phyloP scores from a whole-genome alignment of 345 rosid genomes.

The Cardamine resedifolia region DNA sequence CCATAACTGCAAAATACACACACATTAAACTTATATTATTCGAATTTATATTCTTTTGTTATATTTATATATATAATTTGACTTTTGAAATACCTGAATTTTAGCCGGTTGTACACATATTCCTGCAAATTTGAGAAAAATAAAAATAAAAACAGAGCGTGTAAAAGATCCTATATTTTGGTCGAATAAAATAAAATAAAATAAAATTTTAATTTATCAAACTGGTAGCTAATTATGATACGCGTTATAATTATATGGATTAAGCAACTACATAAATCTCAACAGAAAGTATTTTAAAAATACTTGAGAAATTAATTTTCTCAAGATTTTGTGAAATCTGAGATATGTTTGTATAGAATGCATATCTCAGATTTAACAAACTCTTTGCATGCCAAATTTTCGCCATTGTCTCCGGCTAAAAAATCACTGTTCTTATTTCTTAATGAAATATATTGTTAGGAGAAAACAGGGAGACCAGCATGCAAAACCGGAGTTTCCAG shows the following conservation, averaged over 20 bases:
- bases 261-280: neutral
- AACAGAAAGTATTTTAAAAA: neutral
- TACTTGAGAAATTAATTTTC: neutral
- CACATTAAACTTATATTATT: neutral
- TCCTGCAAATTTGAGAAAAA: constrained; percentile 46
- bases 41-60: neutral
- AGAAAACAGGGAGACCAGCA: constrained; percentile 9
- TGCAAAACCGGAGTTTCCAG: constrained; percentile 11
- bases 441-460: constrained; percentile 3
- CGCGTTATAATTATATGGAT: neutral
- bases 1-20: constrained; percentile 62
- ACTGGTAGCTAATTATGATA: neutral
- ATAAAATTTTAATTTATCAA: neutral
- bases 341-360: neutral
- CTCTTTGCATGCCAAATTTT: neutral
- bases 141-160: neutral
- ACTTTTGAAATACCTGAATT: constrained; percentile 58
- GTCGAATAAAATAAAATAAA: neutral
- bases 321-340: neutral
- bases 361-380: neutral
- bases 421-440: constrained; percentile 1
- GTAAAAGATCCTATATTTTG: neutral
- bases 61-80: neutral
- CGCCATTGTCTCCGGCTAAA: constrained; percentile 4
- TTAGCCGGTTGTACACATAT: constrained; percentile 88